A percentile compares a stretch with the other conserved stretches of the same genome.
Conservation (phyloP, 768 basidiomycete species). For the Cubamyces lactineus region DNA sequence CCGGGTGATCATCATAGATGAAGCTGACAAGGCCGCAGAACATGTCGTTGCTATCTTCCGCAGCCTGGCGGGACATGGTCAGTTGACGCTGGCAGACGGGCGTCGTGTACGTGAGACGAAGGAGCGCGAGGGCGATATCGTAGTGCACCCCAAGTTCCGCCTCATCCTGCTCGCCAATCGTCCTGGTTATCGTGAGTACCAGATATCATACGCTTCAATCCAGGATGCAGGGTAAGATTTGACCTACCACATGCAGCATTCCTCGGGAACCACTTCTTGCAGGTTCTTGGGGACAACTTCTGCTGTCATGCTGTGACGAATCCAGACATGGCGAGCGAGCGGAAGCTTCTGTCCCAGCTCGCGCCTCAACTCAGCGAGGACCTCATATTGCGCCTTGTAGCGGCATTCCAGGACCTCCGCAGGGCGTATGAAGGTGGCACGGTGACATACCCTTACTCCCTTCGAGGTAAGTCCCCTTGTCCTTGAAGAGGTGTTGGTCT, state of each 20-base stretch:
- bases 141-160: conserved; percentile 65
- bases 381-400: conserved; percentile 57
- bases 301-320: conserved; percentile 67
- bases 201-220: too few species aligned
- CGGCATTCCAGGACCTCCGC: conserved; percentile 65
- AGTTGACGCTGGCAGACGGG: conserved; percentile 66
- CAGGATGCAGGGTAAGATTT: too few species aligned
- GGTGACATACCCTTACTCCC: conserved; percentile 68
- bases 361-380: conserved; percentile 63
- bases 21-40: conserved; percentile 75
- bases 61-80: conserved; percentile 66
- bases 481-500: too few species aligned
- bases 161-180: conserved; percentile 67
- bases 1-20: conserved; percentile 70
- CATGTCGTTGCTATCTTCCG: conserved; percentile 75
- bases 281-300: conserved; percentile 72
- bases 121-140: conserved; percentile 57
- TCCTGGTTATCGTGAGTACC: conserved; percentile 64
- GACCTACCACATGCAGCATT: conserved; percentile 49
- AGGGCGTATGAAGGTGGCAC: conserved; percentile 58
- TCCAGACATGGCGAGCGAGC: conserved; percentile 68
- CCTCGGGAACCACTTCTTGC: conserved; percentile 73
- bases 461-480: conserved; percentile 62
- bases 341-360: conserved; percentile 58
- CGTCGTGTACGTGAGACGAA: conserved; percentile 51